Conservation (phyloP, 2,329 filamentous ascomycete genomes). For the Alternaria dauci region DNA sequence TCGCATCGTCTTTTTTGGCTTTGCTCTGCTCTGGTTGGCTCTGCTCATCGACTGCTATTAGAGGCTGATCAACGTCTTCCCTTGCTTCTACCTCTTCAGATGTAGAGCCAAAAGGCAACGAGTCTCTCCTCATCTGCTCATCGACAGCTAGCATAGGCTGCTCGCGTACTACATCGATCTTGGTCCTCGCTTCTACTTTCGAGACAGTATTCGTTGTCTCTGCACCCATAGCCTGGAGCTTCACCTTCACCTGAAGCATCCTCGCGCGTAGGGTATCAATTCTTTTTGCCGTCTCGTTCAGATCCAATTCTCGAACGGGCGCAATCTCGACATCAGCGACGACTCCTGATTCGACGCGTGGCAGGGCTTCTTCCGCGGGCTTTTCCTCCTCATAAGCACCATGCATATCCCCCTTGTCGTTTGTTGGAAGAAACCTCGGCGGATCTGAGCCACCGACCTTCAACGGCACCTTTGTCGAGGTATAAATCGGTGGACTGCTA, state of each 20-base stretch:
- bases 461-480: background rate
- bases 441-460: too few species aligned
- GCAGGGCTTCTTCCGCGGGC: background rate
- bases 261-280: background rate
- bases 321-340: too few species aligned
- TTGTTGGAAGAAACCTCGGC: too few species aligned
- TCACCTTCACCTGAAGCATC: background rate
- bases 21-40: too few species aligned
- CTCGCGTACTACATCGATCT: background rate
- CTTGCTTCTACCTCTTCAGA: too few species aligned
- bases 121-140: background rate
- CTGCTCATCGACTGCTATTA: background rate
- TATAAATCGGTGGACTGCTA: background rate
- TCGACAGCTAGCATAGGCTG: background rate
- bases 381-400: background rate
- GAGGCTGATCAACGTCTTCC: background rate
- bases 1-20: background rate
- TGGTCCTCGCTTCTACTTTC: background rate
- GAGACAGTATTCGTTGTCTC: background rate
- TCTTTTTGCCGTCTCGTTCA: background rate
- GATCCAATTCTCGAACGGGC: too few species aligned
- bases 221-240: background rate
- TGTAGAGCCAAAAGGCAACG: too few species aligned
- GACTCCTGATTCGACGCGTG: background rate
- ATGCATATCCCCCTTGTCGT: background rate